phyloP scores from a whole-genome alignment of 768 basidiomycete genomes.

The Kockovaella imperatae region DNA sequence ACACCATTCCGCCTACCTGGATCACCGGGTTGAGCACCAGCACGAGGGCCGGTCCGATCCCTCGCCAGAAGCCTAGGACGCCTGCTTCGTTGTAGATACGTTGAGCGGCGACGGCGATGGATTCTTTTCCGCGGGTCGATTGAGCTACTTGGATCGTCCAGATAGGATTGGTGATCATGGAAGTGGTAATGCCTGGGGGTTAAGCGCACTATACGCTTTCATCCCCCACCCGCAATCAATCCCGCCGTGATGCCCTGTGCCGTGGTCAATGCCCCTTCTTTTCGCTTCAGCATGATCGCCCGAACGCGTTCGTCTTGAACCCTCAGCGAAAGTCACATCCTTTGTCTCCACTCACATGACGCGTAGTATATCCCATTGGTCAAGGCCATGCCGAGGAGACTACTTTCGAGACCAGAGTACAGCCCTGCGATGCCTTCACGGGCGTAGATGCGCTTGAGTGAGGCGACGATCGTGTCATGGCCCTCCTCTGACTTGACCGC shows the following conservation, averaged over 20 bases:
- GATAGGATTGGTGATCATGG: slow-evolving; percentile 82
- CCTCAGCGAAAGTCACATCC: neutral
- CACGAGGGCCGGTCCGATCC: slow-evolving; percentile 85
- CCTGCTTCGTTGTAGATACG: slow-evolving; percentile 69
- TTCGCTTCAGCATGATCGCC: slow-evolving; percentile 33
- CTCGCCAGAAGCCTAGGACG: slow-evolving; percentile 76
- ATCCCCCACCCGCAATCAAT: slow-evolving; percentile 54
- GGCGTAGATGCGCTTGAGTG: neutral
- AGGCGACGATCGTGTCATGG: slow-evolving; percentile 25
- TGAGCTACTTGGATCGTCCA: slow-evolving; percentile 96
- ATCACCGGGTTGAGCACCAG: slow-evolving; percentile 92
- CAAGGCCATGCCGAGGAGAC: slow-evolving; percentile 79
- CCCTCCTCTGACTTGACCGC: slow-evolving; percentile 80
- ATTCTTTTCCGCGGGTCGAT: slow-evolving; percentile 51
- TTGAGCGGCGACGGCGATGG: slow-evolving; percentile 59
- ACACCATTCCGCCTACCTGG: slow-evolving; percentile 40
- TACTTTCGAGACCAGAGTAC: slow-evolving; percentile 78
- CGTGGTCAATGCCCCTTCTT: slow-evolving; percentile 56
- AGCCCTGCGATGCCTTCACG: slow-evolving; percentile 71
- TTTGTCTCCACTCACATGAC: slow-evolving; percentile 31
- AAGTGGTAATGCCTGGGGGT: slow-evolving; percentile 69
- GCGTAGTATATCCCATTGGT: slow-evolving; percentile 87
- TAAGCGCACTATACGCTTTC: neutral
- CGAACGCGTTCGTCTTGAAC: slow-evolving; percentile 45
- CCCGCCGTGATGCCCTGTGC: slow-evolving; percentile 84